Evolutionary conservation across 2,329 filamentous ascomycete genomes (phyloP).

Genomic region (Fonsecaea pedrosoi): DNA sequence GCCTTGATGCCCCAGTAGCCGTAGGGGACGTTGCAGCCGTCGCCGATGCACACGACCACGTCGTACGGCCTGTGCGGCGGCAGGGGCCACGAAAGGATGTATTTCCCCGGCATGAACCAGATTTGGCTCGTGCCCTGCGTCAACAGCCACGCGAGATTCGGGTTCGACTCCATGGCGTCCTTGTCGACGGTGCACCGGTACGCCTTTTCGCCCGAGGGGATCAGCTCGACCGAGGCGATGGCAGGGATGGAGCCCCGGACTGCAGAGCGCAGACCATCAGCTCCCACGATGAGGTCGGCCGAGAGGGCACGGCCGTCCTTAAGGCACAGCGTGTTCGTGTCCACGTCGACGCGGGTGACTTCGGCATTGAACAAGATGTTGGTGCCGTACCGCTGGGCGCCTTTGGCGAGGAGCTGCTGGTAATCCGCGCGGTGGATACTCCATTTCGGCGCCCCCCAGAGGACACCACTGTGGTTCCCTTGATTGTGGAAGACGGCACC

Average conservation of each 20-base stretch:
- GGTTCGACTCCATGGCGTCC: slow-evolving; percentile 7
- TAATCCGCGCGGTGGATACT: slow-evolving; percentile 19
- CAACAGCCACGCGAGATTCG: slow-evolving; percentile 16
- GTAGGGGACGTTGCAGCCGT: slow-evolving; percentile 15
- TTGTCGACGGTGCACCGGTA: slow-evolving; percentile 21
- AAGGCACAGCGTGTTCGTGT: slow-evolving; percentile 16
- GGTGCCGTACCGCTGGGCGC: slow-evolving; percentile 3
- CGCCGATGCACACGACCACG: slow-evolving; percentile 13
- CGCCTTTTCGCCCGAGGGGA: slow-evolving; percentile 11
- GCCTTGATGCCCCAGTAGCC: slow-evolving; percentile 19
- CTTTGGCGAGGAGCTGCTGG: slow-evolving; percentile 13
- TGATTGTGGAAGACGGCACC: slow-evolving; percentile 9
- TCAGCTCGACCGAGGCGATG: slow-evolving; percentile 6
- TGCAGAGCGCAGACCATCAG: slow-evolving; percentile 12
- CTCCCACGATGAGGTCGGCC: slow-evolving; percentile 19
- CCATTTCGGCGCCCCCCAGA: slow-evolving; percentile 8
- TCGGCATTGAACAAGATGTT: slow-evolving; percentile 17
- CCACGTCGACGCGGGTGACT: slow-evolving; percentile 17
- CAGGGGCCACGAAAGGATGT: slow-evolving; percentile 13
- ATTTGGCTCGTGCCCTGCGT: slow-evolving; percentile 6
- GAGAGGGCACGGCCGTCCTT: slow-evolving; percentile 14
- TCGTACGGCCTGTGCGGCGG: slow-evolving; percentile 16
- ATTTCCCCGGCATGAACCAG: slow-evolving; percentile 15
- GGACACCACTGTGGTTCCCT: slow-evolving; percentile 4
- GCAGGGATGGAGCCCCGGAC: slow-evolving; percentile 18